Evolutionary conservation across 2,329 filamentous ascomycete species (phyloP), one percentile per base, ranked within the genome.

Genomic region (Coleophoma crateriformis): DNA sequence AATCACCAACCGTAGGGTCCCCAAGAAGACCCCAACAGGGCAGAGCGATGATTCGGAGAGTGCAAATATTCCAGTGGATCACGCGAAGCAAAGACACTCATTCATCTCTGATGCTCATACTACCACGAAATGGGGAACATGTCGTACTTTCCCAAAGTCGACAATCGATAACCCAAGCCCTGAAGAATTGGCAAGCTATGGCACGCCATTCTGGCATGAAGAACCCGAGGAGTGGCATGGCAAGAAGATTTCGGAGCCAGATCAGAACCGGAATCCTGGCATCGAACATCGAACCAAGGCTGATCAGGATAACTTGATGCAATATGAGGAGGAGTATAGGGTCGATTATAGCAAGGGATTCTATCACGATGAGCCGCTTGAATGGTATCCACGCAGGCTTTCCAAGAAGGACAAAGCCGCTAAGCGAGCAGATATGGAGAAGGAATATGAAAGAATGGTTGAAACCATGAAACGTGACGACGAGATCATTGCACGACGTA

Each of bases 1-100:
- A 3, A 81, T 83, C 51, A 81, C 78, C 14, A 82, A 82, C 53
- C 72, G 77, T 33, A 78, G 72, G 52, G 69, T 78, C 3, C 53
- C 50, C 33, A 61, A 48, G 13, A 54, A 58, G 3, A 39, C 34
- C 4, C 46, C 45, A 14, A 34, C 12, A n/a, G 27, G 33, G 2
- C 10, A 38, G 19, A 17, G 19, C 7, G 27, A 43, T 14, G 22
- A 11, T 14, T 33, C 33, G 15, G 42, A 57, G 15, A 10, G 50
- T 20, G 47, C 45, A 13, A 50, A 67, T n/a, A 60, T 60, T 4
- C 59, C 61, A 11, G 53, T 61, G 35, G 68, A 71, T 49, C 59
- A 59, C 7, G 65, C 67, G 3, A 67, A 67, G 38, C 70, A 69
- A 46, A 49, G 61, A 22, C 41, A 58, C 4, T 60, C 58, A 53